A percentile compares a stretch with the other conserved stretches of the same genome.
Evolutionary conservation across 2,329 filamentous ascomycete species (phyloP).

Genomic region (Xylariaceae sp.): DNA sequence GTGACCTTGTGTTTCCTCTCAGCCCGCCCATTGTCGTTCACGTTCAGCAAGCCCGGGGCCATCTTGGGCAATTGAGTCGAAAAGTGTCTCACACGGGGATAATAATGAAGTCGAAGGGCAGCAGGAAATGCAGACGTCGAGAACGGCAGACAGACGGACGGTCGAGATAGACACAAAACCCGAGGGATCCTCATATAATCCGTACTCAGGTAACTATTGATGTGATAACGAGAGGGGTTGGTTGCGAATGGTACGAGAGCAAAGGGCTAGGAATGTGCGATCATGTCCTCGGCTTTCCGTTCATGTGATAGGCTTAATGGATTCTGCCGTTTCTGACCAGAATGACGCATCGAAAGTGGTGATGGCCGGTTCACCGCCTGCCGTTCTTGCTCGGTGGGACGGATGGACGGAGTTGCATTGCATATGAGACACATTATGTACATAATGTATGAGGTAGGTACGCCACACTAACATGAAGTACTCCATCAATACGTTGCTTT

Average conservation of each 20-base stretch:
- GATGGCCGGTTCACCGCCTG: conserved; percentile 13
- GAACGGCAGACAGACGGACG: conserved; percentile 6
- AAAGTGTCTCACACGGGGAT: conserved; percentile 7
- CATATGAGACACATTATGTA: background rate
- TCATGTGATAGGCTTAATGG: conserved; percentile 15
- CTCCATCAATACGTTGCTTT: background rate
- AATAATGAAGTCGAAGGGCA: background rate
- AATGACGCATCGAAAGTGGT: conserved; percentile 15
- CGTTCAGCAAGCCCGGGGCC: conserved; percentile 35
- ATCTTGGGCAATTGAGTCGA: conserved; percentile 25
- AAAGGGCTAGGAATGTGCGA: background rate
- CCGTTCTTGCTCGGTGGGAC: background rate
- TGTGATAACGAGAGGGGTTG: too few species aligned
- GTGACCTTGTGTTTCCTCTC: conserved; percentile 84
- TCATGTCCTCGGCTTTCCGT: conserved; percentile 2
- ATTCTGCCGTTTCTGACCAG: conserved; percentile 16
- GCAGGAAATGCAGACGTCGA: conserved; percentile 4
- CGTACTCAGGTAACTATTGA: background rate
- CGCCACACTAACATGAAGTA: background rate
- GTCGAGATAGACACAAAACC: conserved; percentile 1
- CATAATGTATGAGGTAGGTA: background rate
- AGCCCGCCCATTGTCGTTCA: conserved; percentile 52
- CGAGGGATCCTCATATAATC: conserved; percentile 13
- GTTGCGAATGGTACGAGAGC: background rate
- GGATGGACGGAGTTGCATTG: background rate